A percentile compares a stretch with the other conserved stretches of the same genome.
Evolutionary conservation across 371 early-diverging fungal genomes (phyloP).

Genomic region (Lichtheimia corymbifera): DNA sequence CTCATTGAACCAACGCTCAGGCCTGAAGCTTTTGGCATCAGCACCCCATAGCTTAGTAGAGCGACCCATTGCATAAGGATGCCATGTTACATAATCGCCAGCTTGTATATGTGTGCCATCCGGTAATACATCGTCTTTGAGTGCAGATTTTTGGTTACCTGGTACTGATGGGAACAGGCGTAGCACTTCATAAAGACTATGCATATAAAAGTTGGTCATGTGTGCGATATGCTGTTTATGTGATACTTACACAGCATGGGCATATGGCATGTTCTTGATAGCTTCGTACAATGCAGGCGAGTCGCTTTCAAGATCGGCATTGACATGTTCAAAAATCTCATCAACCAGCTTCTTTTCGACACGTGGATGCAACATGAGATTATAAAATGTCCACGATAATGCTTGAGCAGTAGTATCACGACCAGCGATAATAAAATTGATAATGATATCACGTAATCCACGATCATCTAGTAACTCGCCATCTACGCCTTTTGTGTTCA

Average conservation of each 20-base stretch:
- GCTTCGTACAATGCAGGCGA: conserved; percentile 40
- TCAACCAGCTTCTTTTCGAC: conserved; percentile 57
- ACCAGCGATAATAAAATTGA: conserved; percentile 72
- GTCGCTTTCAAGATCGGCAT: conserved; percentile 20
- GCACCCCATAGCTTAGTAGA: conserved; percentile 59
- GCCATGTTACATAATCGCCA: conserved; percentile 58
- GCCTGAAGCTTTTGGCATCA: conserved; percentile 57
- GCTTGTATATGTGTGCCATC: conserved; percentile 63
- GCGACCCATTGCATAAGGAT: conserved; percentile 55
- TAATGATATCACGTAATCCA: conserved; percentile 63
- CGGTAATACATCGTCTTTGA: conserved; percentile 69
- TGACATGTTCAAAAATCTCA: conserved; percentile 51
- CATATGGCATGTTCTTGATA: conserved; percentile 55
- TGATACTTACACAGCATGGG: conserved; percentile 53
- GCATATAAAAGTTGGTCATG: neutral
- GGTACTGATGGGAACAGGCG: conserved; percentile 78
- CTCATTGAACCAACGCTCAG: conserved; percentile 61
- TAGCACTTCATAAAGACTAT: conserved; percentile 64
- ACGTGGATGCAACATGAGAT: conserved; percentile 52
- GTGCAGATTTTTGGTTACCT: conserved; percentile 61
- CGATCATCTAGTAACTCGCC: conserved; percentile 51
- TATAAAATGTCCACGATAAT: conserved; percentile 71
- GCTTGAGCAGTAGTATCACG: conserved; percentile 77
- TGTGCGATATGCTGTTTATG: neutral
- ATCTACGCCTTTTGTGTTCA: conserved; percentile 56